Evolutionary conservation across 768 basidiomycete genomes (phyloP).

Genomic region (Rhodotorula toruloides): DNA sequence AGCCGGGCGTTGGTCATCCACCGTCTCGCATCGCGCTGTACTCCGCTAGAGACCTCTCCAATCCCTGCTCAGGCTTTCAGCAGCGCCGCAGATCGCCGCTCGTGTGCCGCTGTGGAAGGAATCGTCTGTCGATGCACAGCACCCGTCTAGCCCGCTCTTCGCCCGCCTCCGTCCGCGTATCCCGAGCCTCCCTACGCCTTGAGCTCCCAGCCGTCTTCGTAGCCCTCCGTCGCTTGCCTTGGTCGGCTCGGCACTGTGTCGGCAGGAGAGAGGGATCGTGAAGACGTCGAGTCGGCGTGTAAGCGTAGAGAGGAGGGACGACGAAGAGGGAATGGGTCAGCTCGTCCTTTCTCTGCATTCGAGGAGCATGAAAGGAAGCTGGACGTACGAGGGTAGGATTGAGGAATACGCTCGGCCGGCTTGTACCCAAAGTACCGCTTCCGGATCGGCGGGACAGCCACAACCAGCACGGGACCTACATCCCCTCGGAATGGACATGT

Average conservation of each 20-base stretch:
- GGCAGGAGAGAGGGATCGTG: not conserved
- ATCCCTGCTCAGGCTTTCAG: no score
- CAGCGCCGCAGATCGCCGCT: no score
- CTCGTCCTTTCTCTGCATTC: no score
- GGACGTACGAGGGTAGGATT: constrained; percentile 41
- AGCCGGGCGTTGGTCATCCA: not conserved
- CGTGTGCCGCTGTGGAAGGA: no score
- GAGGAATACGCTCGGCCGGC: constrained; percentile 37
- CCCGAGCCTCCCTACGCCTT: constrained; percentile 7
- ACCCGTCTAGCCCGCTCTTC: no score
- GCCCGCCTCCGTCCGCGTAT: no score
- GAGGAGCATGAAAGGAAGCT: not conserved
- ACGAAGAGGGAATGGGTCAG: not conserved
- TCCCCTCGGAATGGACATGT: not conserved
- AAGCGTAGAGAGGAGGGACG: not conserved
- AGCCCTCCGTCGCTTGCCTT: constrained; percentile 38
- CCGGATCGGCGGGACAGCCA: constrained; percentile 40
- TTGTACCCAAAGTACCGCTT: constrained; percentile 40
- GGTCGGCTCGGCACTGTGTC: constrained; percentile 38
- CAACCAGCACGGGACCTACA: constrained; percentile 39
- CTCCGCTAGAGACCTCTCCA: no score
- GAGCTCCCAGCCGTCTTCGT: constrained; percentile 42
- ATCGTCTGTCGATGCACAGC: no score
- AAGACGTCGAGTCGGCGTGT: not conserved
- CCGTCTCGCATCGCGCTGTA: not conserved